These are phyloP conservation scores for Yamadazyma dendronema DNA, from an alignment of 1,139 yeast species.

Conservation along the genomic window DNA sequence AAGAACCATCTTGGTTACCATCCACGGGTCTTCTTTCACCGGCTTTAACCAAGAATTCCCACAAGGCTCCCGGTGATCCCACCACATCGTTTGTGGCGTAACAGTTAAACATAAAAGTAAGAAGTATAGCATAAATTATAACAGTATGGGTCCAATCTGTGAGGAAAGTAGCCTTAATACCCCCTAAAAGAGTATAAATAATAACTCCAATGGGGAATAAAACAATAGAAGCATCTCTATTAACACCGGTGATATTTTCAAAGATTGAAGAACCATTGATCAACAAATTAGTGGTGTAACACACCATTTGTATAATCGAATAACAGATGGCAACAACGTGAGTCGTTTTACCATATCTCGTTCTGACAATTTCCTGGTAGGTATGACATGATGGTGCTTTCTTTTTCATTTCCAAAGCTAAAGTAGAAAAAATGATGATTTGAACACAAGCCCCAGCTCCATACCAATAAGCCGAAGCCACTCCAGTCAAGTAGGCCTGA, in stretches of 20 bases:
- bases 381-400: slow-evolving; percentile 79
- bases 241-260: slow-evolving; percentile 18
- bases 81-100: slow-evolving; percentile 39
- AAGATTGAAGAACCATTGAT: slow-evolving; percentile 19
- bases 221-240: slow-evolving; percentile 23
- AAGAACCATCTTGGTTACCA: slow-evolving; percentile 47
- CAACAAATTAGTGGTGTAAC: slow-evolving; percentile 18
- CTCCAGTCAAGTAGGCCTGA: slow-evolving; percentile 26
- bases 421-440: slow-evolving; percentile 66
- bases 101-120: slow-evolving; percentile 40
- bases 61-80: slow-evolving; percentile 48
- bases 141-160: slow-evolving; percentile 48
- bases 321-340: slow-evolving; percentile 17
- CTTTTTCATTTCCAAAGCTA: slow-evolving; percentile 75
- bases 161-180: slow-evolving; percentile 45
- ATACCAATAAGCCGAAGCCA: slow-evolving; percentile 65
- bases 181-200: slow-evolving; percentile 44
- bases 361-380: slow-evolving; percentile 65
- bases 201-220: slow-evolving; percentile 54
- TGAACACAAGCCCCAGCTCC: slow-evolving; percentile 79
- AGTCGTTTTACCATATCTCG: slow-evolving; percentile 57
- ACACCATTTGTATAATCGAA: slow-evolving; percentile 18
- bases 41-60: slow-evolving; percentile 38
- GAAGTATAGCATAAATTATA: slow-evolving; percentile 35
- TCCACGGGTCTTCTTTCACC: slow-evolving; percentile 35